Conservation (phyloP, 2,329 filamentous ascomycete species). For the Westerdykella aurantiaca region DNA sequence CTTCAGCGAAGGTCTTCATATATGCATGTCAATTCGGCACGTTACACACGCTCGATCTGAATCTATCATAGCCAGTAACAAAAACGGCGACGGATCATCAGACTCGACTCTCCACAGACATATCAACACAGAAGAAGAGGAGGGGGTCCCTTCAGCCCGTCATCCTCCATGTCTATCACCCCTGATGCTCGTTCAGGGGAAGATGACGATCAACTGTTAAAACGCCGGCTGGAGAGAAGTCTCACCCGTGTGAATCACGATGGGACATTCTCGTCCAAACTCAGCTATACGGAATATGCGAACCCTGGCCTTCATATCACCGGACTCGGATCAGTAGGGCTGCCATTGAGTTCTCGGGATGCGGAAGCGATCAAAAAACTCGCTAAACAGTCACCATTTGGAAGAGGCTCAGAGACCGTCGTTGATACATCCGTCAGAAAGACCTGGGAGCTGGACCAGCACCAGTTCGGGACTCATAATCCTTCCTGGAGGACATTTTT, state of each 20-base stretch:
- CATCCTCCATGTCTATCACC: no score
- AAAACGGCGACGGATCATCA: no score
- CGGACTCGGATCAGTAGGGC: constrained; percentile 4
- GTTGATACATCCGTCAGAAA: constrained; percentile 24
- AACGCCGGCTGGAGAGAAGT: neutral
- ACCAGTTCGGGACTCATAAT: constrained; percentile 18
- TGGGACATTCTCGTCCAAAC: constrained; percentile 3
- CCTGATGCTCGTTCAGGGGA: no score
- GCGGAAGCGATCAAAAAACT: constrained; percentile 10
- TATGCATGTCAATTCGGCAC: no score
- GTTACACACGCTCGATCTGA: no score
- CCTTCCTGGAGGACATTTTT: constrained; percentile 16
- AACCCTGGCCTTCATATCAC: constrained; percentile 7
- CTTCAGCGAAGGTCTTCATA: no score
- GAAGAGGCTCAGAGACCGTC: constrained; percentile 25
- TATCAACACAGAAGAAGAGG: no score
- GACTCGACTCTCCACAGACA: no score
- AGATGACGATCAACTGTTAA: neutral
- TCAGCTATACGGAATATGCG: neutral
- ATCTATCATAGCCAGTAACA: no score
- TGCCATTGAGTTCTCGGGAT: constrained; percentile 5
- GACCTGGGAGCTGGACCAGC: constrained; percentile 27
- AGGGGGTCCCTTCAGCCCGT: no score
- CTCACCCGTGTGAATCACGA: neutral
- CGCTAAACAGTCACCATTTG: constrained; percentile 24